Evolutionary conservation across 208 protist genomes (phyloP).

Genomic region (Crithidia brevicula): DNA sequence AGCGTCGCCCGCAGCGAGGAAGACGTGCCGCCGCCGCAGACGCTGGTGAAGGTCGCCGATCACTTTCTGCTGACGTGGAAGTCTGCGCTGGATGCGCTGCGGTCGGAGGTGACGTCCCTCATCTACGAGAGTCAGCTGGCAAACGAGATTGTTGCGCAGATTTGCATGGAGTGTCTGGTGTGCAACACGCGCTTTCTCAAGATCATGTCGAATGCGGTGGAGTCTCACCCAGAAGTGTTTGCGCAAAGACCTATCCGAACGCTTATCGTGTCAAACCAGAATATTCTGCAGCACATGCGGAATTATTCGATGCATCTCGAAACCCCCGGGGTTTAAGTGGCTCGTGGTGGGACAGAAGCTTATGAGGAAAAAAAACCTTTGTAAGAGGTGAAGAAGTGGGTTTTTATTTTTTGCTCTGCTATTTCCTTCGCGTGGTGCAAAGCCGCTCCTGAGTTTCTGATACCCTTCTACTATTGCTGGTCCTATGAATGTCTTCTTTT

Average conservation of each 20-base stretch:
- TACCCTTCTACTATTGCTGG: too few species aligned
- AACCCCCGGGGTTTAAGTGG: conserved; percentile 2
- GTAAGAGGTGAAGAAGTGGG: too few species aligned
- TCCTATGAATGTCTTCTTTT: too few species aligned
- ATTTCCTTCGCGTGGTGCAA: too few species aligned
- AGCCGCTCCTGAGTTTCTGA: too few species aligned
- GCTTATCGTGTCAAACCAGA: conserved; percentile 76
- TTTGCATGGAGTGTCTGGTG: conserved; percentile 81
- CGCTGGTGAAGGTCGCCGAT: conserved; percentile 57
- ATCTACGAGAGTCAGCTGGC: conserved; percentile 45
- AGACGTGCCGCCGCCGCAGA: conserved; percentile 23
- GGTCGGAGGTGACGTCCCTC: conserved; percentile 37
- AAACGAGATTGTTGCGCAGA: conserved; percentile 71
- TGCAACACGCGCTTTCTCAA: conserved; percentile 79
- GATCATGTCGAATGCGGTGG: conserved; percentile 41
- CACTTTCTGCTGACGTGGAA: conserved; percentile 68
- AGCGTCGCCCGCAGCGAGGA: conserved; percentile 41
- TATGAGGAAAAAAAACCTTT: too few species aligned
- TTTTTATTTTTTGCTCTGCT: too few species aligned
- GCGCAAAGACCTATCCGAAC: conserved; percentile 42
- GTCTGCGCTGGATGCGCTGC: conserved; percentile 44
- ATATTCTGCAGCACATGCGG: conserved; percentile 82
- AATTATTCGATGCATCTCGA: conserved; percentile 57
- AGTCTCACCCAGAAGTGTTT: conserved; percentile 30
- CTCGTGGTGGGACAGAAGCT: background rate